Percentiles rank a stretch among this genome's conserved stretches.
Evolutionary conservation across 2,329 filamentous ascomycete species (phyloP).

Genomic region (Colletotrichum eremochloae): DNA sequence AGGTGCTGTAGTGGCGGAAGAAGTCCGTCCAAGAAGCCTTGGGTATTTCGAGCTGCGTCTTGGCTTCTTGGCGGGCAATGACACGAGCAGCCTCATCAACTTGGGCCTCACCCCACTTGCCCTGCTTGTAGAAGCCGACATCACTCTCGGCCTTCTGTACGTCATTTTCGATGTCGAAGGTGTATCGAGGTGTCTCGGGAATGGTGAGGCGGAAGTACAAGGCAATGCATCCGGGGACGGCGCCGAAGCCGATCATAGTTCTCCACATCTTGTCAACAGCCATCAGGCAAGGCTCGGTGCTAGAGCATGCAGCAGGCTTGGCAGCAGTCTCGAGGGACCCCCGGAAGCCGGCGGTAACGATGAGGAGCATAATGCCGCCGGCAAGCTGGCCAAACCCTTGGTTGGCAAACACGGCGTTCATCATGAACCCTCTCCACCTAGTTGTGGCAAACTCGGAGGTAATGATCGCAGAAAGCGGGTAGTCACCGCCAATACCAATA

Average conservation of each 20-base stretch:
- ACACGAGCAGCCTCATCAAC: slow-evolving; percentile 77
- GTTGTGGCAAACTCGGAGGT: slow-evolving; percentile 75
- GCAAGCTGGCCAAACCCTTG: slow-evolving; percentile 76
- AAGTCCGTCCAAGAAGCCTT: slow-evolving; percentile 83
- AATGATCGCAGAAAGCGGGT: slow-evolving; percentile 76
- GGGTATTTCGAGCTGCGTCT: slow-evolving; percentile 70
- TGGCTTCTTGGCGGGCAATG: slow-evolving; percentile 66
- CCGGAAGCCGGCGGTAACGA: slow-evolving; percentile 80
- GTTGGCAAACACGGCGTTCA: slow-evolving; percentile 77
- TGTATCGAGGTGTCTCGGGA: slow-evolving; percentile 89
- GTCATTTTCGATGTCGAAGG: slow-evolving; percentile 83
- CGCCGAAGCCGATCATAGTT: slow-evolving; percentile 75
- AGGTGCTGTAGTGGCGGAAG: slow-evolving; percentile 75
- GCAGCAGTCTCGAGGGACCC: slow-evolving; percentile 67
- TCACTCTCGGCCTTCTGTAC: slow-evolving; percentile 81
- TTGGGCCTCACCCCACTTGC: slow-evolving; percentile 68
- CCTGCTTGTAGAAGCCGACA: slow-evolving; percentile 79
- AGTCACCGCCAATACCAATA: slow-evolving; percentile 69
- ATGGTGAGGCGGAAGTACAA: slow-evolving; percentile 84
- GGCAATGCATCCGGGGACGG: slow-evolving; percentile 77
- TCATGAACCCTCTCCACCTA: slow-evolving; percentile 73
- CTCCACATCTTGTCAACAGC: slow-evolving; percentile 74
- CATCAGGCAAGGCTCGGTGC: slow-evolving; percentile 63
- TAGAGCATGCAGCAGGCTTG: slow-evolving; percentile 66
- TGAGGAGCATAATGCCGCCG: slow-evolving; percentile 78